Evolutionary conservation across 768 basidiomycete species (phyloP).

Genomic region (Russula compacta): DNA sequence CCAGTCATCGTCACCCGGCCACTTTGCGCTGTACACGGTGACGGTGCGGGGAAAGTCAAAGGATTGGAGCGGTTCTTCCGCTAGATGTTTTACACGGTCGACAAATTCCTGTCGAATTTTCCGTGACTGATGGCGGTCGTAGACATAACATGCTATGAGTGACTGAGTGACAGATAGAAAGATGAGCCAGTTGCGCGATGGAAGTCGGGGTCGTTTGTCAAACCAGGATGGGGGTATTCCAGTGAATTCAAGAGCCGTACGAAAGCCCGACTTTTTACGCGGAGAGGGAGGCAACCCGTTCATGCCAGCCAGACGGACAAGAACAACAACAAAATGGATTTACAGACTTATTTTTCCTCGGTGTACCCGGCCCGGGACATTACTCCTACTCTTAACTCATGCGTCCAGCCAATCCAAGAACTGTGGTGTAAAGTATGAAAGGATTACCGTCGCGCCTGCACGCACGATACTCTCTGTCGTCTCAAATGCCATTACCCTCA

Average conservation of each 20-base stretch:
- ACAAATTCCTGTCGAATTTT: slow-evolving; percentile 69
- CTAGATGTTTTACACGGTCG: slow-evolving; percentile 69
- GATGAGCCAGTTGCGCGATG: slow-evolving; percentile 90
- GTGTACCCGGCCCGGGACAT: not conserved
- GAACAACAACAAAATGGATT: not conserved
- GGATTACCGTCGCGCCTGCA: slow-evolving; percentile 82
- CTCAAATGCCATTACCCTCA: slow-evolving; percentile 92
- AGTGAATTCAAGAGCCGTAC: slow-evolving; percentile 55
- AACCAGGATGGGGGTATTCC: slow-evolving; percentile 68
- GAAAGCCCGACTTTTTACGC: slow-evolving; percentile 41
- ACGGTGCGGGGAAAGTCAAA: slow-evolving; percentile 69
- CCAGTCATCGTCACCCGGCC: slow-evolving; percentile 92
- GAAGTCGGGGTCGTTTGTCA: slow-evolving; percentile 74
- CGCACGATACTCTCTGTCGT: slow-evolving; percentile 84
- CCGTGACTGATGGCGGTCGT: slow-evolving; percentile 80
- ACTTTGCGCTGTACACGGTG: slow-evolving; percentile 79
- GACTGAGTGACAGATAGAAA: slow-evolving; percentile 74
- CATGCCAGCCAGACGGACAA: not conserved
- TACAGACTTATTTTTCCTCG: not conserved
- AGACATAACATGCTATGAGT: slow-evolving; percentile 63
- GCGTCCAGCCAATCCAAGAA: slow-evolving; percentile 79
- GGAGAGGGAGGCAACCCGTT: not conserved
- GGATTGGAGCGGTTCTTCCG: slow-evolving; percentile 55
- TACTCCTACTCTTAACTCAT: slow-evolving; percentile 6
- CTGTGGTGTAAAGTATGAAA: slow-evolving; percentile 95